phyloP scores from a whole-genome alignment of 805 yeast species.

The Wickerhamiella kurtzmanii region DNA sequence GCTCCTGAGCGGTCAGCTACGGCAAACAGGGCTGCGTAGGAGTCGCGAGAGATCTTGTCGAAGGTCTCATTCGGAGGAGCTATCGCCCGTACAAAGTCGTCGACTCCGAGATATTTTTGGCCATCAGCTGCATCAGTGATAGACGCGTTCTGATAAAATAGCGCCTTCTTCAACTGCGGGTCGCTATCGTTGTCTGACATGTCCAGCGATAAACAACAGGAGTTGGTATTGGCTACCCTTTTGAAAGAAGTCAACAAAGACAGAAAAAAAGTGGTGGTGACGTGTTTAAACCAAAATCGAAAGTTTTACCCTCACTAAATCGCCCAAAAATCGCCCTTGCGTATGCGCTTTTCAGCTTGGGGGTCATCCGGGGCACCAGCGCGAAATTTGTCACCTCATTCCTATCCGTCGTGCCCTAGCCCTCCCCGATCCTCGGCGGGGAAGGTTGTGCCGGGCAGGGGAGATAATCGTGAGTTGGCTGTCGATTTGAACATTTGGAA shows the following conservation, averaged over 20 bases:
- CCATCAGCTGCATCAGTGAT: conserved; percentile 14
- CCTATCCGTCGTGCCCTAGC: background rate
- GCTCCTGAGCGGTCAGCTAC: conserved; percentile 61
- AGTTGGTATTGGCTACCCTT: background rate
- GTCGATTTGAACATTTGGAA: background rate
- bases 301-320: no score
- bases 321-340: background rate
- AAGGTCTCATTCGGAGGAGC: conserved; percentile 35
- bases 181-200: conserved; percentile 3
- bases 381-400: background rate
- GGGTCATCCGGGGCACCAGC: background rate
- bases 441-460: background rate
- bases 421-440: background rate
- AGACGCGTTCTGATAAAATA: conserved; percentile 13
- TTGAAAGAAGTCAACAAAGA: background rate
- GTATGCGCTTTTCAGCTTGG: background rate
- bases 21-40: conserved; percentile 60
- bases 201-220: background rate
- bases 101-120: conserved; percentile 26
- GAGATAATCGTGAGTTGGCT: background rate
- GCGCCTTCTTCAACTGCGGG: conserved; percentile 6
- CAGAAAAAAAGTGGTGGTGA: background rate
- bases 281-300: background rate
- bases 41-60: conserved; percentile 40
- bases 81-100: conserved; percentile 33